Evolutionary conservation across 1,284 basidiomycete species (phyloP), one percentile per base, ranked within the genome.

Genomic region (Rhodofomes roseus): DNA sequence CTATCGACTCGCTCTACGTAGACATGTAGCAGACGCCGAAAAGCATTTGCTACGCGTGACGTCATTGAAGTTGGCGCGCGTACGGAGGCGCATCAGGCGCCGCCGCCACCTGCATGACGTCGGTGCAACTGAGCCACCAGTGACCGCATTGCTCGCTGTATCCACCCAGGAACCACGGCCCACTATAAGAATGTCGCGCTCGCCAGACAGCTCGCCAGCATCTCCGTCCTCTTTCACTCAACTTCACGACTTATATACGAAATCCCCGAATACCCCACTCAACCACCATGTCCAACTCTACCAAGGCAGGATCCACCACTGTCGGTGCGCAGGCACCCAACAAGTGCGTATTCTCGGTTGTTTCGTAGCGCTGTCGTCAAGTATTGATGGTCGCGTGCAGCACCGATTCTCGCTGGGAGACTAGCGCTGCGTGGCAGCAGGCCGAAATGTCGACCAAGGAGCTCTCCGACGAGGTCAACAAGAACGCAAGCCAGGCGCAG

Each of bases 391-490:
- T 37, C 14, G n/a, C 39, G 9, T 58, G 29, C 23, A 73, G 66
- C 59, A 66, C 62, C 55, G 66, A 68, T 57, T 65, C 69, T 25
- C 74, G 76, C 61, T 75, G 75, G 60, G 77, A 81, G 65, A 85
- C 82, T 2, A 79, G 80, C 27, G 84, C 81, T 23, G 81, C 78
- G 1, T 71, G 76, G 57, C 80, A 81, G 7, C 77, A 80, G 57
- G 73, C 75, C 1, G 73, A 84, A 59, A 81, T 83, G 1, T 78
- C 80, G 2, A 81, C 73, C 52, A 39, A 68, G 12, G 41, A 66
- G 31, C 71, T 78, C 18, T 78, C 80, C 3, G 69, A 73, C 72
- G 52, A 75, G 62, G 70, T 77, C 4, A 78, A 78, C 59, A 65
- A 70, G 50, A 82, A 82, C 60, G 82, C 80, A 0, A 73, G 77